Evolutionary conservation across 177 flowering plant genomes (phyloP).

Genomic region (Vitis hybrid): DNA sequence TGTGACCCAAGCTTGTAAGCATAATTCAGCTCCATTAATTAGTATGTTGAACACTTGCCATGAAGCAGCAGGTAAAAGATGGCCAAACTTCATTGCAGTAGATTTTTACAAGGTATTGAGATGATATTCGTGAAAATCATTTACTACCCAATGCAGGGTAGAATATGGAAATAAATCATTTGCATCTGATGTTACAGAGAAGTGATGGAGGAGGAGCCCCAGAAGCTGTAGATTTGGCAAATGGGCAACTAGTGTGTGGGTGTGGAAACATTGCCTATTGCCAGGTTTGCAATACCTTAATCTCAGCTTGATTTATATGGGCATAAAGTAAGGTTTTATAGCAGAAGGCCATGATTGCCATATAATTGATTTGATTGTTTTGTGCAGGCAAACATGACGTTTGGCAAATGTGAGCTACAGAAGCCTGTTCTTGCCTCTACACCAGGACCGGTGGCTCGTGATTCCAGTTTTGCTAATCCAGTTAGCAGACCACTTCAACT

Average conservation of each 20-base stretch:
- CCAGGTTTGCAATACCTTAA: constrained; percentile 41
- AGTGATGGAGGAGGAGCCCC: constrained; percentile 94
- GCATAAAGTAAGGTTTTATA: not conserved
- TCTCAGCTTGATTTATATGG: no score
- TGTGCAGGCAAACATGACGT: constrained; percentile 50
- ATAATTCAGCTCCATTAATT: constrained; percentile 69
- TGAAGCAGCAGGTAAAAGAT: constrained; percentile 62
- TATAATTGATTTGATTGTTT: not conserved
- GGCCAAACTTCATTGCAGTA: constrained; percentile 87
- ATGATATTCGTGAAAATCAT: no score
- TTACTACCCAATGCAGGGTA: no score
- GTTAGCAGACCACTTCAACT: constrained; percentile 17
- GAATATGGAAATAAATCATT: not conserved
- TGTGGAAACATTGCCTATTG: constrained; percentile 59
- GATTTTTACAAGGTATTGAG: constrained; percentile 72
- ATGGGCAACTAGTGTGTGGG: constrained; percentile 79
- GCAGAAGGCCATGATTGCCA: not conserved
- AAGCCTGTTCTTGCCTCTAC: constrained; percentile 18
- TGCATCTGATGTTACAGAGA: constrained; percentile 49
- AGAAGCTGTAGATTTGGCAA: constrained; percentile 65
- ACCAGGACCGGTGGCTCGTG: constrained; percentile 3
- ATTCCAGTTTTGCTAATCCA: constrained; percentile 22
- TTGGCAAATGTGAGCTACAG: constrained; percentile 36
- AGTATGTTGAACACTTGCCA: constrained; percentile 67
- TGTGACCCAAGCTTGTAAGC: constrained; percentile 46